Evolutionary conservation across 768 basidiomycete genomes (phyloP).

Genomic region (Hygrophorus pudorinus): DNA sequence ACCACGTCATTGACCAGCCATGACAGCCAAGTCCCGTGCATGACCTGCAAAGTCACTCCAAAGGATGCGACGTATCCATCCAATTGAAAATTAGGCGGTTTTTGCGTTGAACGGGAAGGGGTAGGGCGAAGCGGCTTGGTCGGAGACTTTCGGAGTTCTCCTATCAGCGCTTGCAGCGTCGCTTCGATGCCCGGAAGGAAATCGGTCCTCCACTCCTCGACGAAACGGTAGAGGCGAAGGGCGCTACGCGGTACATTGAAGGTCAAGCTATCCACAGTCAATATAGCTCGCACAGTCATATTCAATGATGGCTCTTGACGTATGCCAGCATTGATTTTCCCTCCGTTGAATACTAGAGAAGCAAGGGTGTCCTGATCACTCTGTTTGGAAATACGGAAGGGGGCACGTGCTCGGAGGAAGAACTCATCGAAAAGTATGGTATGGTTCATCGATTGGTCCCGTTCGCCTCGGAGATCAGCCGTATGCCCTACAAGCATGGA

Average conservation of each 20-base stretch:
- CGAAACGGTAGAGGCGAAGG: slow-evolving; percentile 64
- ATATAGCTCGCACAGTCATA: slow-evolving; percentile 30
- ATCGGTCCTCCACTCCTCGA: slow-evolving; percentile 76
- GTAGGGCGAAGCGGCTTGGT: slow-evolving; percentile 23
- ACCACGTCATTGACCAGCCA: slow-evolving; percentile 53
- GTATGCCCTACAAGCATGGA: slow-evolving; percentile 17
- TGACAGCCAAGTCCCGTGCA: slow-evolving; percentile 83
- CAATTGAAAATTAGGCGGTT: slow-evolving; percentile 31
- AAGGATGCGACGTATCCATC: slow-evolving; percentile 42
- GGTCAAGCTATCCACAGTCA: slow-evolving; percentile 34
- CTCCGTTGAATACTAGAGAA: slow-evolving; percentile 38
- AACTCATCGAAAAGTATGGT: slow-evolving; percentile 40
- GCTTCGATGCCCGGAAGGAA: slow-evolving; percentile 69
- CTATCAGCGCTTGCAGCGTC: slow-evolving; percentile 51
- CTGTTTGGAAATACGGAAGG: slow-evolving; percentile 25
- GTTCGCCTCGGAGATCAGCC: slow-evolving; percentile 17
- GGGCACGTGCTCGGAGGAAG: slow-evolving; percentile 51
- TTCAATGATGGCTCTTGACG: slow-evolving; percentile 35
- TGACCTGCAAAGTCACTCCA: slow-evolving; percentile 64
- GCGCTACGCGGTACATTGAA: slow-evolving; percentile 73
- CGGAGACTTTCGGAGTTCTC: slow-evolving; percentile 44
- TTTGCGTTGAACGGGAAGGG: slow-evolving; percentile 18
- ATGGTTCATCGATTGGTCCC: slow-evolving; percentile 35
- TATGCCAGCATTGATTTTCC: slow-evolving; percentile 34
- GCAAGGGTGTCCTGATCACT: slow-evolving; percentile 51